Evolutionary conservation across 2,329 filamentous ascomycete species (phyloP).

Genomic region (Fusarium incarnatum): DNA sequence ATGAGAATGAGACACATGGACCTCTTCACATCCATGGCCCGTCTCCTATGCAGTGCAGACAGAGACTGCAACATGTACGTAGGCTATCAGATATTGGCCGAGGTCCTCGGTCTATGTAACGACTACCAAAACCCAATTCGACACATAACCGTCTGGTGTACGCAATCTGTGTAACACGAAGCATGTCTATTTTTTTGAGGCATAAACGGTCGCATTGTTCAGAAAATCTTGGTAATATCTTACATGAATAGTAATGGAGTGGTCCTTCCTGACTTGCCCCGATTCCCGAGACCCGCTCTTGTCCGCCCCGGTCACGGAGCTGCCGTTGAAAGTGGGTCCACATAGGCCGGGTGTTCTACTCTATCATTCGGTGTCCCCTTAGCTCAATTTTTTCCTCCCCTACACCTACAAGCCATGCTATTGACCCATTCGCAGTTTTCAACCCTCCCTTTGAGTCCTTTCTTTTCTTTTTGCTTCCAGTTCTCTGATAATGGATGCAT

Average conservation of each 20-base stretch:
- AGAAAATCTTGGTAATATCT: slow-evolving; percentile 1
- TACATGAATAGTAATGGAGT: background rate
- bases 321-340: slow-evolving; percentile 33
- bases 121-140: background rate
- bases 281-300: slow-evolving; percentile 32
- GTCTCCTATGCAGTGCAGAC: background rate
- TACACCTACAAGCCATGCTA: background rate
- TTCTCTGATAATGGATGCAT: slow-evolving; percentile 10
- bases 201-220: background rate
- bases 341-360: slow-evolving; percentile 16
- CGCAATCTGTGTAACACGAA: background rate
- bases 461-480: slow-evolving; percentile 16
- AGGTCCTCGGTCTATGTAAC: slow-evolving; percentile 8
- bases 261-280: slow-evolving; percentile 9
- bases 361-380: slow-evolving; percentile 23
- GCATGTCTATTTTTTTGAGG: background rate
- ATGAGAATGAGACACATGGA: background rate
- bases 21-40: slow-evolving; percentile 1
- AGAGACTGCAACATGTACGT: background rate
- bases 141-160: background rate
- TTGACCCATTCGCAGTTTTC: background rate
- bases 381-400: slow-evolving; percentile 2
- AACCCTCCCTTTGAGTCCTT: slow-evolving; percentile 4
- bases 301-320: slow-evolving; percentile 38
- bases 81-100: background rate